Evolutionary conservation across 306 rosid genomes (phyloP).

Genomic region (Begonia peltatifolia): DNA sequence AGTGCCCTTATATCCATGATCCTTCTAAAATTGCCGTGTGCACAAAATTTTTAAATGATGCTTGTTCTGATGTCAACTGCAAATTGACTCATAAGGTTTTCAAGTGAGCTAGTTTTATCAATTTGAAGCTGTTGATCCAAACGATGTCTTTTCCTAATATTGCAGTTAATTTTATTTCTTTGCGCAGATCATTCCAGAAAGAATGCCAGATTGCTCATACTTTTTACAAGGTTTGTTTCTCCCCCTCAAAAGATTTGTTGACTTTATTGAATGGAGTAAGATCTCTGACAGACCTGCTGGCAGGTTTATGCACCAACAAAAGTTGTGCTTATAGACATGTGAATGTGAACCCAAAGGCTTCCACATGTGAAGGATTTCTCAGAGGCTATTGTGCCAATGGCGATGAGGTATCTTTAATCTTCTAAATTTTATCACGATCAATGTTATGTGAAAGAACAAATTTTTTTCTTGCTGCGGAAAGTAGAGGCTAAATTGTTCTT

Average conservation of each 20-base stretch:
- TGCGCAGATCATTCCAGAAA: constrained; percentile 91
- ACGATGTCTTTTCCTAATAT: neutral
- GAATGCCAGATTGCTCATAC: constrained; percentile 95
- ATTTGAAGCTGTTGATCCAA: too few species aligned
- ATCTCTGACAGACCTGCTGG: constrained; percentile 36
- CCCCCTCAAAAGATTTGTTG: too few species aligned
- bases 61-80: constrained; percentile 77
- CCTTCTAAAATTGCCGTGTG: constrained; percentile 93
- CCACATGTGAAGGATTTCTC: constrained; percentile 82
- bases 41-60: constrained; percentile 86
- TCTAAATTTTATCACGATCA: neutral
- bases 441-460: too few species aligned
- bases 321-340: constrained; percentile 91
- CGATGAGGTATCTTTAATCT: constrained; percentile 48
- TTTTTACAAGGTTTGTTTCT: constrained; percentile 63
- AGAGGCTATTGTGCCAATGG: constrained; percentile 90
- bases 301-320: constrained; percentile 84
- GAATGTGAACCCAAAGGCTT: constrained; percentile 75
- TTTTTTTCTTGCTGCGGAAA: too few species aligned
- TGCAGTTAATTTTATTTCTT: constrained; percentile 15
- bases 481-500: too few species aligned
- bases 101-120: neutral
- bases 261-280: neutral
- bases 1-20: constrained; percentile 89
- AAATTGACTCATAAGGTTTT: constrained; percentile 91